A percentile compares a stretch with the other conserved stretches of the same genome.
phyloP scores from a whole-genome alignment of 129 eudicot species.

The Helianthus tuberosus region DNA sequence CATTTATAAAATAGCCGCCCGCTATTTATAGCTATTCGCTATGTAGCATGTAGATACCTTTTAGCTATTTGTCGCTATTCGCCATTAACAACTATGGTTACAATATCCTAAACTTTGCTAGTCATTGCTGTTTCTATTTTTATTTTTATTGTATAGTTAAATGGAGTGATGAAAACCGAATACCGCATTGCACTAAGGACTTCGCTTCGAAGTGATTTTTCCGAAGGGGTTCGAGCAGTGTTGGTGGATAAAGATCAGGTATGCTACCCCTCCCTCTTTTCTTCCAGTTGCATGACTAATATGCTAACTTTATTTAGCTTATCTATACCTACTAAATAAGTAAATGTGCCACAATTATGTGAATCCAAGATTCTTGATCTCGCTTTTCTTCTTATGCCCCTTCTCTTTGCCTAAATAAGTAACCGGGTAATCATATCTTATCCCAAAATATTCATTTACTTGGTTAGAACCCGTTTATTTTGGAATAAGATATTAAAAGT shows the following conservation, averaged over 20 bases:
- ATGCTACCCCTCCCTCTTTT: neutral
- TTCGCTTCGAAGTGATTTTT: slow-evolving; percentile 67
- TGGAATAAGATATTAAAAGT: too few species aligned
- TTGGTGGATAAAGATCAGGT: slow-evolving; percentile 98
- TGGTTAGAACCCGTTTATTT: too few species aligned
- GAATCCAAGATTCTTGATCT: too few species aligned
- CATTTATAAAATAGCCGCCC: too few species aligned
- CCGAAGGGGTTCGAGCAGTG: slow-evolving; percentile 92
- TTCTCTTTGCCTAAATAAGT: too few species aligned
- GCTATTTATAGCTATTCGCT: too few species aligned
- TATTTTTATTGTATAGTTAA: slow-evolving; percentile 46
- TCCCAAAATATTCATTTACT: too few species aligned
- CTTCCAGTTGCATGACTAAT: neutral
- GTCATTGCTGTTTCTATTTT: neutral
- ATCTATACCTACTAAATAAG: neutral
- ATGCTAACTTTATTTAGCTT: neutral
- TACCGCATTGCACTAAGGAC: slow-evolving; percentile 83
- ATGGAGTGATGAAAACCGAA: slow-evolving; percentile 86
- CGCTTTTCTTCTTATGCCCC: too few species aligned
- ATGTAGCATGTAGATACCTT: too few species aligned
- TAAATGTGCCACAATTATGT: too few species aligned
- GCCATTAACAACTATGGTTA: neutral
- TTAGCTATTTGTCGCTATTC: too few species aligned
- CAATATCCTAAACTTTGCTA: neutral
- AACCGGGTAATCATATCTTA: too few species aligned